Evolutionary conservation across 2,329 filamentous ascomycete genomes (phyloP).

Genomic region (Colletotrichum tamarilloi): DNA sequence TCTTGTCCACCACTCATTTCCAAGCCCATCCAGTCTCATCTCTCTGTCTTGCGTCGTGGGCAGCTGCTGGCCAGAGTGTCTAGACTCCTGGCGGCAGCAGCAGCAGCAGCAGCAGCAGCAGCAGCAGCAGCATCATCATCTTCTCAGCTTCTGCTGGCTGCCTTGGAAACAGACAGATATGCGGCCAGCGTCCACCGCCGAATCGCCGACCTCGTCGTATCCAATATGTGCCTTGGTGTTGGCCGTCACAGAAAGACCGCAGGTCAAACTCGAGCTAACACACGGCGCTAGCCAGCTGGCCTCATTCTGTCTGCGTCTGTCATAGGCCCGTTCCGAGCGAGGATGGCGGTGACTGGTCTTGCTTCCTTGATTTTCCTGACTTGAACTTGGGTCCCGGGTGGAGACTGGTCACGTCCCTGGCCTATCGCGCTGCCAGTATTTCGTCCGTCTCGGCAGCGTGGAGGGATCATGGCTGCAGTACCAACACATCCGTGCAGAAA

Average conservation of each 20-base stretch:
- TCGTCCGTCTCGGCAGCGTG: conserved; percentile 45
- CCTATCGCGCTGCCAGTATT: conserved; percentile 55
- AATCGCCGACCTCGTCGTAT: conserved; percentile 1
- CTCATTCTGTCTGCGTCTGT: conserved; percentile 47
- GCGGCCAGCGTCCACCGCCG: background rate
- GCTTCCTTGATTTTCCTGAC: conserved; percentile 55
- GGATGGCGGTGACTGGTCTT: conserved; percentile 48
- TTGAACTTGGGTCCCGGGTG: conserved; percentile 49
- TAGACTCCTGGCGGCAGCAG: background rate
- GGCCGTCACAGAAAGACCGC: conserved; percentile 39
- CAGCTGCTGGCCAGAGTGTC: conserved; percentile 19
- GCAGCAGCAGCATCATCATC: background rate
- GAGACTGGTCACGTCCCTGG: conserved; percentile 46
- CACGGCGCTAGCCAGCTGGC: conserved; percentile 51
- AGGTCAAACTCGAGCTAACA: conserved; percentile 47
- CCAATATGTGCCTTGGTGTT: conserved; percentile 3
- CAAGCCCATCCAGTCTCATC: conserved; percentile 15
- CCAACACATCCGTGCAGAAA: conserved; percentile 56
- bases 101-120: no score
- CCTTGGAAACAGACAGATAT: conserved; percentile 8
- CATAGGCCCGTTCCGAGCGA: conserved; percentile 50
- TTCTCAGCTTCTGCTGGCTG: background rate
- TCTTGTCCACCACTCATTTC: conserved; percentile 27
- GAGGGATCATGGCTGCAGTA: conserved; percentile 56
- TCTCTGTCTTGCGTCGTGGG: conserved; percentile 14